phyloP scores from a whole-genome alignment of 75 land plant species.

The Pinus tabuliformis region DNA sequence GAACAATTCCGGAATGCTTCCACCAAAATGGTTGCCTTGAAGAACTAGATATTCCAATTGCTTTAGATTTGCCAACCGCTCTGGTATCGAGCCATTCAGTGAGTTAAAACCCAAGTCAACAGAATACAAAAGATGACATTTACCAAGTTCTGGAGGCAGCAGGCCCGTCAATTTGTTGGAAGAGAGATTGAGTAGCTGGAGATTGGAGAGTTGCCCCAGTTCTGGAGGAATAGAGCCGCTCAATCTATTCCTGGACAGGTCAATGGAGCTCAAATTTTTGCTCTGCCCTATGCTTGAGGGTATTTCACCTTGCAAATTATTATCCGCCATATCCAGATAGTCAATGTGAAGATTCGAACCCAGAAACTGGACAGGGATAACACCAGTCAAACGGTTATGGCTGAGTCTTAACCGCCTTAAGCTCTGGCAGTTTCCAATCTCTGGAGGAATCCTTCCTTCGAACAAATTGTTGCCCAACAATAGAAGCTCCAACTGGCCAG shows the following conservation, averaged over 20 bases:
- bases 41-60: conserved; percentile 27
- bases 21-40: conserved; percentile 50
- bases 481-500: conserved; percentile 21
- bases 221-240: conserved; percentile 49
- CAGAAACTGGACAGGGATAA: conserved; percentile 27
- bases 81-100: conserved; percentile 54
- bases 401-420: conserved; percentile 35
- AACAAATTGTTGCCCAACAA: conserved; percentile 34
- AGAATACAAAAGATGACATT: conserved; percentile 17
- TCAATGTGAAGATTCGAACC: conserved; percentile 6
- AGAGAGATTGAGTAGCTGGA: conserved; percentile 42
- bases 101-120: conserved; percentile 63
- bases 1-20: conserved; percentile 54
- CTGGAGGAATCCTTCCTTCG: conserved; percentile 43
- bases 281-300: conserved; percentile 52
- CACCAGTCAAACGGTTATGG: conserved; percentile 44
- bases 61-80: conserved; percentile 21
- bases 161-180: conserved; percentile 53
- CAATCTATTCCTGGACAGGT: conserved; percentile 55
- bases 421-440: conserved; percentile 31
- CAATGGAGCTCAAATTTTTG: conserved; percentile 32
- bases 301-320: conserved; percentile 46
- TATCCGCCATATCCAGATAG: conserved; percentile 39
- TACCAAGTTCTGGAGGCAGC: conserved; percentile 53
- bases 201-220: conserved; percentile 30